A percentile compares a stretch with the other conserved stretches of the same genome.
phyloP scores from a whole-genome alignment of 2,329 filamentous ascomycete species.

The Fusarium solani-melongenae region DNA sequence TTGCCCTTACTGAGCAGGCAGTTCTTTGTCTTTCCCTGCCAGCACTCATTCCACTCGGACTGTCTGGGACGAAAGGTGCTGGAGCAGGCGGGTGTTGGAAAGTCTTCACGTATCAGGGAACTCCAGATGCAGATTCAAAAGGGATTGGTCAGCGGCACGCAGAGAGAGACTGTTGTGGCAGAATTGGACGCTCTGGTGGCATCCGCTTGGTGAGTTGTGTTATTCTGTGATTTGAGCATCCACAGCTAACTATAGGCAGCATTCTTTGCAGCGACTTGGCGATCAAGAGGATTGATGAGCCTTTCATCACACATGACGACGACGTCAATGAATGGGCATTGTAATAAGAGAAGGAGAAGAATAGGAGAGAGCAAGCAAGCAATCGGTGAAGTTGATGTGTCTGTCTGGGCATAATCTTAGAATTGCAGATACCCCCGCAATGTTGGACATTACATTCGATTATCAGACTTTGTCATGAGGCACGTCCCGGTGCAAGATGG shows the following conservation, averaged over 20 bases:
- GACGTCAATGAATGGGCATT: constrained; percentile 84
- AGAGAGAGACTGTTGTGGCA: constrained; percentile 83
- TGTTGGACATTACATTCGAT: constrained; percentile 27
- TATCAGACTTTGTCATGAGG: neutral
- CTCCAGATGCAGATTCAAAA: constrained; percentile 85
- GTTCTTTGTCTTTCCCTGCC: constrained; percentile 98
- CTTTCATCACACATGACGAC: constrained; percentile 82
- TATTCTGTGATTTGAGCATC: neutral
- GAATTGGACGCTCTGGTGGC: constrained; percentile 95
- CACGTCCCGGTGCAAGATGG: neutral
- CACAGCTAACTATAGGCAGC: constrained; percentile 57
- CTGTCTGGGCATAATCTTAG: constrained; percentile 38
- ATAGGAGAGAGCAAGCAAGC: constrained; percentile 22
- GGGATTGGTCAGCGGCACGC: constrained; percentile 75
- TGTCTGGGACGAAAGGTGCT: constrained; percentile 89
- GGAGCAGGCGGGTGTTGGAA: constrained; percentile 80
- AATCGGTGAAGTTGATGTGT: constrained; percentile 24
- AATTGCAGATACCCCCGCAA: constrained; percentile 43
- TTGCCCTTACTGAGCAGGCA: constrained; percentile 88
- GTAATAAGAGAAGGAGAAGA: constrained; percentile 48
- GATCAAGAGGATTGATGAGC: constrained; percentile 93
- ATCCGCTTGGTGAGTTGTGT: constrained; percentile 78
- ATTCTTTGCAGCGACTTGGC: constrained; percentile 95
- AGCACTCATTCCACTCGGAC: constrained; percentile 97
- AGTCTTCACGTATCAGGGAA: constrained; percentile 83